These are phyloP conservation scores for Cymbopogon flexuosus DNA, from an alignment of 202 grass and related monocot species.

Conservation along the genomic window DNA sequence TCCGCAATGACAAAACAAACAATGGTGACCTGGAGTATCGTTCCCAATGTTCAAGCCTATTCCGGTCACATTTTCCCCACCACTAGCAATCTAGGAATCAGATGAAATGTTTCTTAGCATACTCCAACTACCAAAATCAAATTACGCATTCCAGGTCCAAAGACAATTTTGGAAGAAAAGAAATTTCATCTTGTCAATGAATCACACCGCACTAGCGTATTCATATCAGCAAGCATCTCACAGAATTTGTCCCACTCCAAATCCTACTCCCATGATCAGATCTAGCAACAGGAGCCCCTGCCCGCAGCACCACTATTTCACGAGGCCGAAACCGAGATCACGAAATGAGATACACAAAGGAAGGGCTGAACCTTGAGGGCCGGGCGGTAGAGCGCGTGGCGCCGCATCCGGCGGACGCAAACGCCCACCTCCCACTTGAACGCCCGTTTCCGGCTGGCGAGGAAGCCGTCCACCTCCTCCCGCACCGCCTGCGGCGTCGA, in stretches of 20 bases:
- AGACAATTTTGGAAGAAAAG: background rate
- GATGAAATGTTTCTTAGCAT: constrained; percentile 6
- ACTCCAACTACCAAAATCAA: background rate
- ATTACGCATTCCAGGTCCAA: background rate
- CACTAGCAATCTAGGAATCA: background rate
- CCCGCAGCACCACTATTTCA: background rate
- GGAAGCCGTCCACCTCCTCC: constrained; percentile 70
- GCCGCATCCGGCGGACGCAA: constrained; percentile 62
- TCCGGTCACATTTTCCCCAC: background rate
- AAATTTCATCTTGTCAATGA: background rate
- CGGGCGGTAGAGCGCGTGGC: constrained; percentile 51
- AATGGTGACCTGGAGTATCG: background rate
- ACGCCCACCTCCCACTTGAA: constrained; percentile 95
- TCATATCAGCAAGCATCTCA: background rate
- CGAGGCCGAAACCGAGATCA: constrained; percentile 4
- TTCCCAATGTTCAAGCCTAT: background rate
- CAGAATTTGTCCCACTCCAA: background rate
- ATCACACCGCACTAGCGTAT: background rate
- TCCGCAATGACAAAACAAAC: background rate
- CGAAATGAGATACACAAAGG: background rate
- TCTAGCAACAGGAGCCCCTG: background rate
- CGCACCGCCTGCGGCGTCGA: constrained; percentile 59
- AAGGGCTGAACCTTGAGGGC: constrained; percentile 58
- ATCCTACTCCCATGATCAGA: background rate
- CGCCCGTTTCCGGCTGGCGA: constrained; percentile 81